phyloP scores from a whole-genome alignment of 2,329 filamentous ascomycete genomes.

The Fusarium sp. region DNA sequence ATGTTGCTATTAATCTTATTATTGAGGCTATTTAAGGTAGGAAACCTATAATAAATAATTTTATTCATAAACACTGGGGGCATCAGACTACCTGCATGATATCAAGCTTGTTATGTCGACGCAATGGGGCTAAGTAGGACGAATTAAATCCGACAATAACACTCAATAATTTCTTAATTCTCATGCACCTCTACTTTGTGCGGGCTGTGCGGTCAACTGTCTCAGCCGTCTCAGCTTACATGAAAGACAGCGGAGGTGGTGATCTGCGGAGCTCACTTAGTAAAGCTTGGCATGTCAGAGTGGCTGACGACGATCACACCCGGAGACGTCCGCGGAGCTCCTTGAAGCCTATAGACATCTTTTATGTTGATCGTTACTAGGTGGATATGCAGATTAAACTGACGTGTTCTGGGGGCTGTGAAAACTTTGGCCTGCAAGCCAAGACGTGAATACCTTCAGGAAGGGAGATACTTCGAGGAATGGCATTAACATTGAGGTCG shows the following conservation, averaged over 20 bases:
- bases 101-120: not conserved
- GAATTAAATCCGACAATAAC: not conserved
- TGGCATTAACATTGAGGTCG: too few species aligned
- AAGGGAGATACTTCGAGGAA: not conserved
- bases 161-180: not conserved
- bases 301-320: not conserved
- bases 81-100: not conserved
- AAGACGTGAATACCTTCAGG: not conserved
- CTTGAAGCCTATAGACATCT: not conserved
- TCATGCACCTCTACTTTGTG: fast-evolving
- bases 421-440: not conserved
- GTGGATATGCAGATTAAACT: not conserved
- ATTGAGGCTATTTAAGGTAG: too few species aligned
- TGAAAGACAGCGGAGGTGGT: not conserved
- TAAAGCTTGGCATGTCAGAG: slow-evolving; percentile 10
- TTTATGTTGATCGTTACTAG: not conserved
- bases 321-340: slow-evolving; percentile 15
- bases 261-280: slow-evolving; percentile 5
- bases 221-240: not conserved
- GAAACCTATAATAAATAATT: too few species aligned
- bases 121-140: too few species aligned
- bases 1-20: not conserved
- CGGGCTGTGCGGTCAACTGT: not conserved
- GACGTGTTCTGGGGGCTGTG: slow-evolving; percentile 12
- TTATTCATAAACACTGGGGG: not conserved